These are phyloP conservation scores for Carex arenaria DNA, from an alignment of 202 grass and related monocot genomes.

Conservation along the genomic window DNA sequence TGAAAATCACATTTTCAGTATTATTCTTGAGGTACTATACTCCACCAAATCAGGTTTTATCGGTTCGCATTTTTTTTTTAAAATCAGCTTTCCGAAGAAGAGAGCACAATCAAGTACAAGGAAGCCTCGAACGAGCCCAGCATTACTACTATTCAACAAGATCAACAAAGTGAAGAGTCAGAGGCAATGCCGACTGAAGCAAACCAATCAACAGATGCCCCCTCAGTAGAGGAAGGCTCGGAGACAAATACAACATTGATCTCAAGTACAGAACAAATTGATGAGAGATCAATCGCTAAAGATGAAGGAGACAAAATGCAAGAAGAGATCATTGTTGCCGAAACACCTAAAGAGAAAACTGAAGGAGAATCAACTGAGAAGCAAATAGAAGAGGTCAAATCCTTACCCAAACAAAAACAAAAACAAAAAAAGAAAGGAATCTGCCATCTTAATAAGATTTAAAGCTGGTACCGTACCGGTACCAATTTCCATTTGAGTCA, in stretches of 20 bases:
- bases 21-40: neutral
- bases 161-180: slow-evolving; percentile 9
- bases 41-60: neutral
- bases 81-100: slow-evolving; percentile 3
- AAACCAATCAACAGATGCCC: neutral
- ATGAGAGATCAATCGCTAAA: neutral
- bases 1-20: neutral
- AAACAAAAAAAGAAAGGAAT: neutral
- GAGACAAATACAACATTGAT: neutral
- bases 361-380: neutral
- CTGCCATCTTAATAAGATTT: neutral
- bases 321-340: neutral
- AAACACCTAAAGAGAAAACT: slow-evolving; percentile 5
- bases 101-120: neutral
- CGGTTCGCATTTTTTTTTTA: neutral
- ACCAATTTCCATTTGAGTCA: neutral
- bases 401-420: no score
- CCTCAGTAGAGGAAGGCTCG: neutral
- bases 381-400: neutral
- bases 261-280: neutral
- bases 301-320: neutral
- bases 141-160: neutral
- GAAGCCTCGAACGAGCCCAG: neutral
- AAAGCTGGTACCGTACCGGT: neutral
- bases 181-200: neutral